These are phyloP conservation scores for Raffaelea deltoideospora DNA, from an alignment of 2,329 filamentous ascomycete genomes.

Conservation along the genomic window DNA sequence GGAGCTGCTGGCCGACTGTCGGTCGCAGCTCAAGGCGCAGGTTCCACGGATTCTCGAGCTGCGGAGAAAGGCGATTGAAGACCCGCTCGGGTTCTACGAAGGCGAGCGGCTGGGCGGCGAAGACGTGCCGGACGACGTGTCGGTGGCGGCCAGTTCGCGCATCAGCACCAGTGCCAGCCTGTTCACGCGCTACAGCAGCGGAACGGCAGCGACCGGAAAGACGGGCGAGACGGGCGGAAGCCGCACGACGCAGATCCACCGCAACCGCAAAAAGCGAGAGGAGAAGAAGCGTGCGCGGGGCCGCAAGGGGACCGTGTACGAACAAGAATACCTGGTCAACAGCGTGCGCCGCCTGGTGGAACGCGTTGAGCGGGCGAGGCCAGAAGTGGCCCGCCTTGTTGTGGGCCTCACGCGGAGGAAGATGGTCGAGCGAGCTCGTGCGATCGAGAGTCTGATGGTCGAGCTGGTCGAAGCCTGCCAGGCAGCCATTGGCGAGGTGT, in stretches of 20 bases:
- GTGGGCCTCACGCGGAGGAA: constrained; percentile 61
- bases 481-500: constrained; percentile 56
- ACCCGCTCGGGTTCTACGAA: constrained; percentile 81
- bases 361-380: constrained; percentile 55
- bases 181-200: constrained; percentile 78
- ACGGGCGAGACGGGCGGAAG: constrained; percentile 7
- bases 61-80: constrained; percentile 61
- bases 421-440: constrained; percentile 77
- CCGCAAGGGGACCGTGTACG: constrained; percentile 94
- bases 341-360: constrained; percentile 73
- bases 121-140: constrained; percentile 72
- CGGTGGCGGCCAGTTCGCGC: constrained; percentile 67
- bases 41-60: constrained; percentile 76
- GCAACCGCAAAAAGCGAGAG: constrained; percentile 71
- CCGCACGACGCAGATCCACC: constrained; percentile 29
- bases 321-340: constrained; percentile 92
- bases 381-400: constrained; percentile 61
- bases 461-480: constrained; percentile 61
- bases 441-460: constrained; percentile 56
- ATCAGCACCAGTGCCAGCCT: constrained; percentile 71
- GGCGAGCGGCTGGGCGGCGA: constrained; percentile 40
- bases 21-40: constrained; percentile 67
- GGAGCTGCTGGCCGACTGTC: constrained; percentile 88
- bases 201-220: constrained; percentile 40
- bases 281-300: constrained; percentile 90